These are phyloP conservation scores for Emmonsia crescens DNA, from an alignment of 2,329 filamentous ascomycete species.

Conservation along the genomic window DNA sequence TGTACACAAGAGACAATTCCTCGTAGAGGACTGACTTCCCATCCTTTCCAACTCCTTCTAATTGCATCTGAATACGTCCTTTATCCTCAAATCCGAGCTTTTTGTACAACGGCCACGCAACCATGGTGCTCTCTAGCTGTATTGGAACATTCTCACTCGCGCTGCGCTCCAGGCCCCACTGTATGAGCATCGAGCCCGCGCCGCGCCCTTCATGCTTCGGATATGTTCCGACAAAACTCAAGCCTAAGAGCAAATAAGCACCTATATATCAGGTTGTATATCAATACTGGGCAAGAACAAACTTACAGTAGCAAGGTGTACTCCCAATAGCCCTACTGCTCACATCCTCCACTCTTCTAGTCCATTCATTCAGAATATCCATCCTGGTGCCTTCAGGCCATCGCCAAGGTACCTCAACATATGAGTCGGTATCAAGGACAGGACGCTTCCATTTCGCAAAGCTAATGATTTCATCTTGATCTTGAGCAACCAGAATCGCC, in stretches of 20 bases:
- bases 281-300: too few species aligned
- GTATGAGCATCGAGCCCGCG: slow-evolving; percentile 12
- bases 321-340: slow-evolving; percentile 2
- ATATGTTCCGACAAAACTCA: slow-evolving; percentile 15
- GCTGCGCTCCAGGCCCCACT: slow-evolving; percentile 13
- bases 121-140: slow-evolving; percentile 9
- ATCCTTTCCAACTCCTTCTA: slow-evolving; percentile 6
- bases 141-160: slow-evolving; percentile 8
- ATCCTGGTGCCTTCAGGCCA: slow-evolving; percentile 15
- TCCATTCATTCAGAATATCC: slow-evolving; percentile 11
- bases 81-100: slow-evolving; percentile 10
- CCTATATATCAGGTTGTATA: background rate
- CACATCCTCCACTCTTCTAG: slow-evolving; percentile 8
- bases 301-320: slow-evolving; percentile 9
- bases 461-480: slow-evolving; percentile 11
- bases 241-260: slow-evolving; percentile 6
- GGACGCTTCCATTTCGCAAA: slow-evolving; percentile 17
- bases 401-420: slow-evolving; percentile 12
- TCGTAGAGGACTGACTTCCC: slow-evolving; percentile 11
- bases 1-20: slow-evolving; percentile 11
- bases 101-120: slow-evolving; percentile 10
- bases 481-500: slow-evolving; percentile 11
- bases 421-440: slow-evolving; percentile 5
- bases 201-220: slow-evolving; percentile 14
- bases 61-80: slow-evolving; percentile 9